Evolutionary conservation across 176 grass and related monocot genomes (phyloP), one percentile per base, ranked within the genome.

Genomic region (Paspalum notatum): DNA sequence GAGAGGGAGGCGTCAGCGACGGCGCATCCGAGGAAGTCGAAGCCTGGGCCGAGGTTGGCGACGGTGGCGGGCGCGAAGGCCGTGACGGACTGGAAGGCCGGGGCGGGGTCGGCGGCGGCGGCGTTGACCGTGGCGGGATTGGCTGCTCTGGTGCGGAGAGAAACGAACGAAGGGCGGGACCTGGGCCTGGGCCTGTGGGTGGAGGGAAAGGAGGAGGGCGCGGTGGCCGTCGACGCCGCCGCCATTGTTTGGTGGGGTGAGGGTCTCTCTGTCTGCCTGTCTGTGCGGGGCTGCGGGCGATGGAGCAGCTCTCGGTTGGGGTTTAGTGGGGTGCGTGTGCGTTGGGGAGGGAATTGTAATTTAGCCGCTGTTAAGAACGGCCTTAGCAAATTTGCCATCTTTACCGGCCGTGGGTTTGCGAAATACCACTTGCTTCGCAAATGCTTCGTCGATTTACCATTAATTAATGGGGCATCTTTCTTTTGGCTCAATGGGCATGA

Each of bases 31-130:
- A 62, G 59, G 59, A 62, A 62, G 59, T 62, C 59, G 59, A 62
- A 62, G 24, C 59, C 59, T 25, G 59, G 59, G 59, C 59, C 59
- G 25, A 62, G 59, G 59, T 62, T 62, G 59, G 59, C 59, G 59
- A 62, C 59, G 59, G 59, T 62, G 25, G 59, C 59, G 2, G 59
- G 59, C 59, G 59, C 59, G 59, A 62, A 62, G 59, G 59, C 24
- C 59, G 59, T 62, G 59, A 62, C 59, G 25, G 59, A 62, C 25
- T 32, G 59, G 59, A 62, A 62, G 59, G 13, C 25, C 22, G 59
- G 59, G 24, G 59, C 11, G 59, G 59, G 59, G 0, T 62, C 59
- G 59, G 59, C 10, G 21, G n/a, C 56, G 56, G 56, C 0, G 13
- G 13, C 57, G 57, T 25, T 22, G 59, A 32, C 12, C 24, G 5